Evolutionary conservation across 352 stramenopile species (phyloP).

Genomic region (Phytophthora uliginosa): DNA sequence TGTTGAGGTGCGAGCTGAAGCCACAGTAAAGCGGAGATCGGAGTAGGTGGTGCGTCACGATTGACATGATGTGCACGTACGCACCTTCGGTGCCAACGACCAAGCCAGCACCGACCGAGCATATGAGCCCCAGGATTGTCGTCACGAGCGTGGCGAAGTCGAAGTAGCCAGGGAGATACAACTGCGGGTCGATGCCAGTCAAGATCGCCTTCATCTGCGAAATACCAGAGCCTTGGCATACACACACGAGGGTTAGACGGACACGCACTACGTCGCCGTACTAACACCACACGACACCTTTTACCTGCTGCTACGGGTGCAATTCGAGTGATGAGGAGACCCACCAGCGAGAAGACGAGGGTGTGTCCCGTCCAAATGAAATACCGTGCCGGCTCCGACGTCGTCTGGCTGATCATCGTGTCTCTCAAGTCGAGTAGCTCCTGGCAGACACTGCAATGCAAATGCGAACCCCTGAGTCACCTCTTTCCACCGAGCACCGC

Average conservation of each 20-base stretch:
- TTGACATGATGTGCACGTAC: conserved; percentile 97
- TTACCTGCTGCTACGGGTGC: conserved; percentile 66
- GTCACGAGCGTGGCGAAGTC: conserved; percentile 68
- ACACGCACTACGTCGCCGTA: neutral
- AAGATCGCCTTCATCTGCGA: conserved; percentile 75
- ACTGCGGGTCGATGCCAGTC: conserved; percentile 76
- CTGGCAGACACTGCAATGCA: conserved; percentile 33
- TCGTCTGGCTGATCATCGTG: conserved; percentile 45
- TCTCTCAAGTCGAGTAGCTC: conserved; percentile 48
- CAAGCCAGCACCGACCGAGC: conserved; percentile 93
- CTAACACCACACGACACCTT: neutral
- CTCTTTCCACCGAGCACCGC: neutral
- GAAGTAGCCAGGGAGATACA: conserved; percentile 84
- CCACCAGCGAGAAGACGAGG: conserved; percentile 65
- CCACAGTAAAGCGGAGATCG: conserved; percentile 63
- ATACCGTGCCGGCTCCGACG: conserved; percentile 44
- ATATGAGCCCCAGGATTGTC: conserved; percentile 94
- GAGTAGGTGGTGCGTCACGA: conserved; percentile 91
- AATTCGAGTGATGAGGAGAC: conserved; percentile 65
- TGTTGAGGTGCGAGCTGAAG: conserved; percentile 75
- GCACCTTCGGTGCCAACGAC: conserved; percentile 98
- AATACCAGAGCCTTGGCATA: conserved; percentile 44
- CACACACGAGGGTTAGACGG: neutral
- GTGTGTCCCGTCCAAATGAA: conserved; percentile 72
- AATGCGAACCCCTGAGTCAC: neutral